Conservation (phyloP, 306 rosid genomes). For the Vigna trinervia region DNA sequence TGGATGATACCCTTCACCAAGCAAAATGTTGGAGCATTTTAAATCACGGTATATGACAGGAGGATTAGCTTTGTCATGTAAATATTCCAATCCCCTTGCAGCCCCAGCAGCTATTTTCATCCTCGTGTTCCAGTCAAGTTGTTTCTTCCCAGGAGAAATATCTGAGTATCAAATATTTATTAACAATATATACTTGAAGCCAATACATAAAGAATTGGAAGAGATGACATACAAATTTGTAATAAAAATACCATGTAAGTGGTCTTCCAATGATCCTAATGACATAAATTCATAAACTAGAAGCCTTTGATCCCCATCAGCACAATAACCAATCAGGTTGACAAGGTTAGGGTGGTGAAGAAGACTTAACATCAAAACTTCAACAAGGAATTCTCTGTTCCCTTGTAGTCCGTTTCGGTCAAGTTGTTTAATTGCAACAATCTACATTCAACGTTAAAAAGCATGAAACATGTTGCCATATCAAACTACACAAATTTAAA, state of each 20-base stretch:
- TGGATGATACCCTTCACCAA: constrained; percentile 82
- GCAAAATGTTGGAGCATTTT: constrained; percentile 94
- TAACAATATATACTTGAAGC: constrained; percentile 21
- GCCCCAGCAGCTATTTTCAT: constrained; percentile 97
- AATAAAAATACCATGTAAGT: constrained; percentile 71
- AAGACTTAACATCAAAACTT: constrained; percentile 91
- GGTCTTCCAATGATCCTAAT: constrained; percentile 92
- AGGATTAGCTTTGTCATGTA: constrained; percentile 91
- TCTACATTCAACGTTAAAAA: constrained; percentile 56
- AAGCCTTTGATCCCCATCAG: constrained; percentile 98
- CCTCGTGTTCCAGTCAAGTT: constrained; percentile 85
- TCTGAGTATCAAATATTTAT: constrained; percentile 60
- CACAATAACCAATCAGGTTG: constrained; percentile 92
- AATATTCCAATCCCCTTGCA: constrained; percentile 86
- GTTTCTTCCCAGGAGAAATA: constrained; percentile 71
- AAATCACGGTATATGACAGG: constrained; percentile 97
- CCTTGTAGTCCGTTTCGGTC: constrained; percentile 95
- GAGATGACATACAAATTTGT: constrained; percentile 16
- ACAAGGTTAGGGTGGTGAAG: constrained; percentile 96
- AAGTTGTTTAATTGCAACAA: constrained; percentile 92
- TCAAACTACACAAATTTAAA: constrained; percentile 16
- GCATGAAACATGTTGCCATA: constrained; percentile 17
- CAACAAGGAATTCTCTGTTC: constrained; percentile 92
- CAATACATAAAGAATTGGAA: constrained; percentile 21
- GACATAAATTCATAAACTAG: constrained; percentile 93